Evolutionary conservation across 2,329 filamentous ascomycete genomes (phyloP).

Genomic region (Penicillium sp.): DNA sequence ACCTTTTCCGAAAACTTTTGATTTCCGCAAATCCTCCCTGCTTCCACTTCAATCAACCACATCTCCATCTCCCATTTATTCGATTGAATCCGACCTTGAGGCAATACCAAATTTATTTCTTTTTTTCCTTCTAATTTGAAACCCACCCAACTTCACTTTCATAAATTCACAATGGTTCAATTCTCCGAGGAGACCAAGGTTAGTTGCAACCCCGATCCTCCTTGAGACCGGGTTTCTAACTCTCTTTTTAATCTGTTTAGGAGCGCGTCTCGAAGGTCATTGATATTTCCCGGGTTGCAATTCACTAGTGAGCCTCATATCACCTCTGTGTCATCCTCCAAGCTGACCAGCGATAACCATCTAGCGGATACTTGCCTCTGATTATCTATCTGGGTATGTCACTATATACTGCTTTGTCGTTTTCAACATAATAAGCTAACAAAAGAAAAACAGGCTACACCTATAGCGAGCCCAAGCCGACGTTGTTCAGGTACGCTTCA

Average conservation of each 20-base stretch:
- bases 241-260: slow-evolving; percentile 46
- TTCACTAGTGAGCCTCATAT: slow-evolving; percentile 77
- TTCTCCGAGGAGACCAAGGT: slow-evolving; percentile 99
- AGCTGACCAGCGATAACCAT: slow-evolving; percentile 19
- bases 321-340: neutral
- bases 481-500: slow-evolving; percentile 62
- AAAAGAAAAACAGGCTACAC: slow-evolving; percentile 68
- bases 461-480: slow-evolving; percentile 85
- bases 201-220: slow-evolving; percentile 9
- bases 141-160: neutral
- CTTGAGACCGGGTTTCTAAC: slow-evolving; percentile 4
- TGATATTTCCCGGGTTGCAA: slow-evolving; percentile 85
- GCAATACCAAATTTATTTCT: neutral
- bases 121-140: neutral
- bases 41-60: slow-evolving; percentile 15
- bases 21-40: slow-evolving; percentile 12
- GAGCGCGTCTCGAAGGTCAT: slow-evolving; percentile 98
- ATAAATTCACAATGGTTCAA: slow-evolving; percentile 48
- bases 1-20: slow-evolving; percentile 34
- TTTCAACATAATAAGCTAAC: slow-evolving; percentile 8
- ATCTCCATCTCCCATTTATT: slow-evolving; percentile 12
- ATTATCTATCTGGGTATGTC: slow-evolving; percentile 89
- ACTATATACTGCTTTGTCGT: neutral
- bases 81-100: neutral
- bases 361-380: slow-evolving; percentile 88